Percentiles rank a stretch among this genome's conserved stretches.
phyloP scores from a whole-genome alignment of 2,329 filamentous ascomycete species.

The Neofusicoccum sp. region DNA sequence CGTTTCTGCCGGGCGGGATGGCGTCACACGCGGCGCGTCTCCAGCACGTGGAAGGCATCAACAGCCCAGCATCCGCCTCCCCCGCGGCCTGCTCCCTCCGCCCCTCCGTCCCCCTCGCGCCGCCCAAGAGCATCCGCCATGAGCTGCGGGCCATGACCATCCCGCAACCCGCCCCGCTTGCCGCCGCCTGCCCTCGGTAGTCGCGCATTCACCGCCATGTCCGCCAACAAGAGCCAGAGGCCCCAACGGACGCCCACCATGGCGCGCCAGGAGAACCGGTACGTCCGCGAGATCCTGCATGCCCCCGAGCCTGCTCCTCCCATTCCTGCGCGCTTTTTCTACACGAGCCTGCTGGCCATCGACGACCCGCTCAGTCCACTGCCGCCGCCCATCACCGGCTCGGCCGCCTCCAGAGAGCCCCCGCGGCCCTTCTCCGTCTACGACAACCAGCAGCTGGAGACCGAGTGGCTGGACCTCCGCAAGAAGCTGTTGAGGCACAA shows the following conservation, averaged over 20 bases:
- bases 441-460: slow-evolving; percentile 79
- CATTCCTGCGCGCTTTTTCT: slow-evolving; percentile 67
- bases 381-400: slow-evolving; percentile 54
- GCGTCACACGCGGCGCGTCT: slow-evolving; percentile 12
- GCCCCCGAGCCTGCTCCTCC: slow-evolving; percentile 36
- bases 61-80: neutral
- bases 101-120: neutral
- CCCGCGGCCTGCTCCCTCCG: neutral
- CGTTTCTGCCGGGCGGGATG: slow-evolving; percentile 17
- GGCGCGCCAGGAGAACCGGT: slow-evolving; percentile 41
- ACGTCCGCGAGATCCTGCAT: slow-evolving; percentile 49
- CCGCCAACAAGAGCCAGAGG: neutral
- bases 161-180: neutral
- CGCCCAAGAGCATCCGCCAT: neutral
- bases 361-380: slow-evolving; percentile 82
- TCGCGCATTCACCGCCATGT: slow-evolving; percentile 9
- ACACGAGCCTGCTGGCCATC: slow-evolving; percentile 77
- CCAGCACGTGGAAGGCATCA: neutral
- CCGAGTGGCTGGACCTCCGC: slow-evolving; percentile 70
- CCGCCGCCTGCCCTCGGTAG: neutral
- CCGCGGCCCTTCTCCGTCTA: slow-evolving; percentile 76
- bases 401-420: slow-evolving; percentile 56
- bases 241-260: slow-evolving; percentile 15
- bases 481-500: slow-evolving; percentile 51
- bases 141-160: slow-evolving; percentile 10